Percentiles rank a stretch among this genome's conserved stretches.
These are phyloP conservation scores for Globisporangium sylvaticum DNA, from an alignment of 352 stramenopile species.

Conservation along the genomic window DNA sequence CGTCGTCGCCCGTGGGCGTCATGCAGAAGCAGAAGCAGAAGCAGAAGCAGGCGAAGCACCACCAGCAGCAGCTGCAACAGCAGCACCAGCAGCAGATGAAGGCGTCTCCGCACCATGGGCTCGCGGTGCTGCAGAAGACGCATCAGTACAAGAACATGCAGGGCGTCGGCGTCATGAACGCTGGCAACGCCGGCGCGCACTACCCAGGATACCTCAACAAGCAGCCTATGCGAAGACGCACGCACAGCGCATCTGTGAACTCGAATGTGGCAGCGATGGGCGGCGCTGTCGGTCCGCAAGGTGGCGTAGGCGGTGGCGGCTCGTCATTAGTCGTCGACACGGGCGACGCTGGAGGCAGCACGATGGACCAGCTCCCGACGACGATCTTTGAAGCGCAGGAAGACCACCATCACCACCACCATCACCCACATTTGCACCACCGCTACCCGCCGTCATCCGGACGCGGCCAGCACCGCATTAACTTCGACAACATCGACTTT, in stretches of 20 bases:
- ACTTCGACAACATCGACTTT: slow-evolving; percentile 37
- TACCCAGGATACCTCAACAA: slow-evolving; percentile 50
- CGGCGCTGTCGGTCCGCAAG: slow-evolving; percentile 18
- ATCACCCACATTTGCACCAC: slow-evolving; percentile 14
- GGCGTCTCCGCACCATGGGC: slow-evolving; percentile 21
- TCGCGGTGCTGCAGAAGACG: slow-evolving; percentile 34
- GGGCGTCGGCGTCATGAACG: slow-evolving; percentile 13
- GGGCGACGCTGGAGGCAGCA: not conserved
- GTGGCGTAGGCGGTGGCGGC: not conserved
- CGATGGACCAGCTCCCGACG: slow-evolving; percentile 40
- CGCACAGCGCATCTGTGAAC: slow-evolving; percentile 56
- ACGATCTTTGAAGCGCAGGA: slow-evolving; percentile 54
- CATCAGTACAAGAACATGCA: slow-evolving; percentile 52
- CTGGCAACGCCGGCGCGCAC: slow-evolving; percentile 13
- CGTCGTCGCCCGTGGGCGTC: slow-evolving; percentile 41
- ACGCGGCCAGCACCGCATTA: slow-evolving; percentile 57
- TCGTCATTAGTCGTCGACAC: slow-evolving; percentile 9
- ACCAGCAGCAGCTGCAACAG: slow-evolving; percentile 32
- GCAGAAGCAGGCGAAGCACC: slow-evolving; percentile 38
- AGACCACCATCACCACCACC: slow-evolving; percentile 17
- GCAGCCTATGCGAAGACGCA: slow-evolving; percentile 72
- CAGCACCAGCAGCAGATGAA: slow-evolving; percentile 18
- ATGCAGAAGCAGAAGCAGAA: slow-evolving; percentile 44
- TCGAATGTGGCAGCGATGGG: slow-evolving; percentile 15
- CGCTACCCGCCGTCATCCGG: slow-evolving; percentile 32